These are phyloP conservation scores for Leucoagaricus sp. DNA, from an alignment of 1,284 basidiomycete genomes.

Conservation along the genomic window DNA sequence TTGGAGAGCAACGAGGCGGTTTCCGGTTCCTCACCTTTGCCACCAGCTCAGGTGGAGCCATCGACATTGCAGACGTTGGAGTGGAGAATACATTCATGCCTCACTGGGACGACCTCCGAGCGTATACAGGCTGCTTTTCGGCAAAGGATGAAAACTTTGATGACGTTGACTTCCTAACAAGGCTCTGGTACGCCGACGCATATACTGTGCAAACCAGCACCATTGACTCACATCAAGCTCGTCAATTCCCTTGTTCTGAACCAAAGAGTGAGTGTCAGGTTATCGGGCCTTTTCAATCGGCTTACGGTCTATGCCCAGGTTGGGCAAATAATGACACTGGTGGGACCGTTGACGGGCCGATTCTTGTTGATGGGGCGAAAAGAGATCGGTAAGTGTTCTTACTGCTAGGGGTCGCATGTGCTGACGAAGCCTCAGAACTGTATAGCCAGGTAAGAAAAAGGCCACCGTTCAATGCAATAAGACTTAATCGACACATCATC, in stretches of 20 bases:
- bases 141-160: constrained; percentile 41
- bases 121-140: constrained; percentile 53
- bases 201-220: constrained; percentile 55
- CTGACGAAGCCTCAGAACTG: neutral
- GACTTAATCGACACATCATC: too few relatives aligned
- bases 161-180: constrained; percentile 46
- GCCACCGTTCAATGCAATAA: too few relatives aligned
- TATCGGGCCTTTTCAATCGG: neutral
- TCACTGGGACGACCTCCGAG: constrained; percentile 43
- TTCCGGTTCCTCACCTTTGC: constrained; percentile 52
- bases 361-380: constrained; percentile 37
- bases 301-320: constrained; percentile 25
- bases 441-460: neutral
- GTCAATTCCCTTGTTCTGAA: constrained; percentile 32
- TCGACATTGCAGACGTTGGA: constrained; percentile 46
- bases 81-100: constrained; percentile 50
- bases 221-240: constrained; percentile 44
- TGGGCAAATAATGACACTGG: constrained; percentile 27
- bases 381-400: constrained; percentile 28
- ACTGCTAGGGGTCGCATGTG: neutral
- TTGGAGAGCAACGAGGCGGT: constrained; percentile 45
- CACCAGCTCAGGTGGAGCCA: constrained; percentile 34
- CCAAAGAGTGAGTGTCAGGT: neutral
- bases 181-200: constrained; percentile 54
- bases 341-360: constrained; percentile 32